A percentile compares a stretch with the other conserved stretches of the same genome.
These are phyloP conservation scores for Nymphaea thermarum DNA, from an alignment of 164 flowering plant species.

Conservation along the genomic window DNA sequence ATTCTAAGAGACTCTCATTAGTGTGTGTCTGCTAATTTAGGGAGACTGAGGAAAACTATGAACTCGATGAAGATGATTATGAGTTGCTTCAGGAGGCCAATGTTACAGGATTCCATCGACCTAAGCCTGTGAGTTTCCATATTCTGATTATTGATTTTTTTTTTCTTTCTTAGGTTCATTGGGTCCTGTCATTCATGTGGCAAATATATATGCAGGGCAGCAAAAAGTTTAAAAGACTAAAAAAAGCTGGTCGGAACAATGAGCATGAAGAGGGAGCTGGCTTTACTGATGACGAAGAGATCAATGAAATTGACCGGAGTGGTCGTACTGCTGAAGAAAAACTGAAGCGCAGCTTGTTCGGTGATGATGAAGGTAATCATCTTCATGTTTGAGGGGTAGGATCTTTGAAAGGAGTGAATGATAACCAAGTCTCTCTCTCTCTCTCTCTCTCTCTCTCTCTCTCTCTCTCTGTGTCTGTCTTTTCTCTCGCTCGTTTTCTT, in stretches of 20 bases:
- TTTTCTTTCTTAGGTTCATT: not conserved
- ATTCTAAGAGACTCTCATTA: no score
- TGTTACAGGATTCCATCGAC: conserved; percentile 44
- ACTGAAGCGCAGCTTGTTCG: conserved; percentile 71
- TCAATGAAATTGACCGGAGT: conserved; percentile 40
- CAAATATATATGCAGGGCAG: conserved; percentile 25
- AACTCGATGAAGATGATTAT: conserved; percentile 91
- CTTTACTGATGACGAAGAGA: conserved; percentile 61
- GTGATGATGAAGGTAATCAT: conserved; percentile 62
- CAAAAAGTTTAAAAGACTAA: conserved; percentile 80
- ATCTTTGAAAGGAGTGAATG: no score
- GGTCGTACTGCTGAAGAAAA: conserved; percentile 75
- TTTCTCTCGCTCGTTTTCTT: no score
- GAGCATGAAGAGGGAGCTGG: conserved; percentile 45
- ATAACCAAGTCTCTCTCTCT: no score
- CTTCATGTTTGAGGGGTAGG: not conserved
- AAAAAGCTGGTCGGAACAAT: conserved; percentile 61
- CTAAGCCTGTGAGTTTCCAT: conserved; percentile 26
- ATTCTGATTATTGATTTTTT: not conserved
- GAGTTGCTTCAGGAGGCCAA: conserved; percentile 79
- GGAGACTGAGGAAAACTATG: conserved; percentile 53
- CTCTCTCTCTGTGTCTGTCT: no score
- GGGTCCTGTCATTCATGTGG: no score
- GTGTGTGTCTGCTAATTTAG: conserved; percentile 14
- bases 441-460: no score